A percentile compares a stretch with the other conserved stretches of the same genome.
Evolutionary conservation across 1,284 basidiomycete genomes (phyloP).

Genomic region (Hymenochaete sp.): DNA sequence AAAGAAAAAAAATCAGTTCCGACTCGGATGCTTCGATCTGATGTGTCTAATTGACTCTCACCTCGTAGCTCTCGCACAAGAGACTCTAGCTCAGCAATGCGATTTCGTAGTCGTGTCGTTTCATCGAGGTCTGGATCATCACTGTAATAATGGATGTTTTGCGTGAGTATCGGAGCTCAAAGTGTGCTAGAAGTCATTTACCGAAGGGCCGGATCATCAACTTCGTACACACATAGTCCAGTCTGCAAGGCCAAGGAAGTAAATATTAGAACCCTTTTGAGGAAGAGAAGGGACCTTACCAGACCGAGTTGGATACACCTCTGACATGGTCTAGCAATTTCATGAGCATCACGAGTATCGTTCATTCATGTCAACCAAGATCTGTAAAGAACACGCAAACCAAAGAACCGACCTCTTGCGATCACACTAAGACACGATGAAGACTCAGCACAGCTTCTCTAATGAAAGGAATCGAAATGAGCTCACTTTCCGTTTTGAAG

Average conservation of each 20-base stretch:
- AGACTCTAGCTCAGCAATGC: constrained; percentile 85
- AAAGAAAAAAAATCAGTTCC: not conserved
- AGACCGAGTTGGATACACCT: constrained; percentile 76
- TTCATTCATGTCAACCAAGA: too few relatives aligned
- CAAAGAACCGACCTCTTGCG: constrained; percentile 24
- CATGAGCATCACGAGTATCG: constrained; percentile 1
- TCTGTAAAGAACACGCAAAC: too few relatives aligned
- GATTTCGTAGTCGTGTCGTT: constrained; percentile 68
- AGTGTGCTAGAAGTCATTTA: constrained; percentile 28
- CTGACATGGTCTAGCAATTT: constrained; percentile 57
- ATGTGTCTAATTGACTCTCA: constrained; percentile 27
- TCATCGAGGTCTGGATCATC: constrained; percentile 81
- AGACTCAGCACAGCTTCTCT: too few relatives aligned
- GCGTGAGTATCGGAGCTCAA: constrained; percentile 6
- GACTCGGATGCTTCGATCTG: not conserved
- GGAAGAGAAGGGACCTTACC: constrained; percentile 34
- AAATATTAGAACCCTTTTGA: constrained; percentile 12
- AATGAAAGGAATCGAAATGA: not conserved
- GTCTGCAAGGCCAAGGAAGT: constrained; percentile 49
- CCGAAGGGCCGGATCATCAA: constrained; percentile 79
- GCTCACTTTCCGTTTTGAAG: constrained; percentile 81
- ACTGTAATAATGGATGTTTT: constrained; percentile 40
- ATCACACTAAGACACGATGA: too few relatives aligned
- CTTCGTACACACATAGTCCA: constrained; percentile 86
- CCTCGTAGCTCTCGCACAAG: constrained; percentile 76